Conservation (phyloP, 2,329 filamentous ascomycete species). For the Hymenoscyphus fraxineus region DNA sequence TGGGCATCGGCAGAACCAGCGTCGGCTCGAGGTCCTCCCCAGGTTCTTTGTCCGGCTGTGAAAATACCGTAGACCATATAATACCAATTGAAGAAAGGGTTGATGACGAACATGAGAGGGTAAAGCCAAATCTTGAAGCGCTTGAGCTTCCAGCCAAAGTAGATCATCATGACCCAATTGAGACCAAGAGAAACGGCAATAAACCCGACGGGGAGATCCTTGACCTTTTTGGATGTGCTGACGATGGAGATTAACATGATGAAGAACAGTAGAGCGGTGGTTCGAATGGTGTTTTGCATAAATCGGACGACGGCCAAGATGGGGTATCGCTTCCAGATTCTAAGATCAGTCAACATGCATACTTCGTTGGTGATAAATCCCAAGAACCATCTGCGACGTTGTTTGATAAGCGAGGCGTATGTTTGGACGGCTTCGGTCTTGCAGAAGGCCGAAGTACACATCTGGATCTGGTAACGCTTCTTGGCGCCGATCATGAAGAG, state of each 20-base stretch:
- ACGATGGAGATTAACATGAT: slow-evolving; percentile 85
- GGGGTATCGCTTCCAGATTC: slow-evolving; percentile 88
- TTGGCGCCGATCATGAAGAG: slow-evolving; percentile 98
- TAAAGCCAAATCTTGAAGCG: slow-evolving; percentile 95
- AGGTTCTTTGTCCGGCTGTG: slow-evolving; percentile 89
- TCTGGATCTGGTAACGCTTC: slow-evolving; percentile 90
- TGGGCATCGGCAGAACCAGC: slow-evolving; percentile 73
- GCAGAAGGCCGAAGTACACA: slow-evolving; percentile 97
- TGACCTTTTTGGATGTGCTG: slow-evolving; percentile 74
- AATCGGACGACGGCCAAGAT: slow-evolving; percentile 82
- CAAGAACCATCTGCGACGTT: slow-evolving; percentile 92
- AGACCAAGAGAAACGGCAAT: slow-evolving; percentile 88
- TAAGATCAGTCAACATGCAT: slow-evolving; percentile 93
- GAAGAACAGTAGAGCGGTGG: slow-evolving; percentile 89
- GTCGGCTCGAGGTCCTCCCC: slow-evolving; percentile 90
- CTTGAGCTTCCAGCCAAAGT: slow-evolving; percentile 82
- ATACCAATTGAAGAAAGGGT: slow-evolving; percentile 96
- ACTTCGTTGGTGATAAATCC: slow-evolving; percentile 98
- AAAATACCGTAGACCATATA: slow-evolving; percentile 97
- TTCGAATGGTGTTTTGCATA: slow-evolving; percentile 94
- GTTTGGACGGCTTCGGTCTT: slow-evolving; percentile 96
- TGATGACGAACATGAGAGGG: slow-evolving; percentile 90
- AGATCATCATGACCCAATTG: slow-evolving; percentile 94
- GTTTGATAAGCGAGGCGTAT: slow-evolving; percentile 81
- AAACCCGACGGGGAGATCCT: slow-evolving; percentile 84